phyloP scores from a whole-genome alignment of 148 eudicot genomes.

The Cornus florida region DNA sequence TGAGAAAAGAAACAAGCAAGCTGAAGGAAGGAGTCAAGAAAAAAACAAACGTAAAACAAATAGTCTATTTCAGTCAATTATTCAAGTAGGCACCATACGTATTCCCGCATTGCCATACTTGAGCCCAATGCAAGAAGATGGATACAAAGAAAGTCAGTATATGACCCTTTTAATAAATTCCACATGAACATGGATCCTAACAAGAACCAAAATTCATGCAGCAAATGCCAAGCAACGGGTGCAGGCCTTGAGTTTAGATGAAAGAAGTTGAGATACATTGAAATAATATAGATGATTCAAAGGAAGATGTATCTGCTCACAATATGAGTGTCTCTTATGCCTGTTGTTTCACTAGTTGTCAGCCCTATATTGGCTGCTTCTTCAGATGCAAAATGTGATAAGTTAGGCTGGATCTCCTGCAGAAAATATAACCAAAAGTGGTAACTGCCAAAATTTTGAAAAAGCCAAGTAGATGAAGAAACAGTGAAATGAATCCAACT shows the following conservation, averaged over 20 bases:
- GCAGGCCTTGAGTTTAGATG: background rate
- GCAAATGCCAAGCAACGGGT: background rate
- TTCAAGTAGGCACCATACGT: background rate
- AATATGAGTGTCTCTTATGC: constrained; percentile 7
- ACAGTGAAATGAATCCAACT: too few species aligned
- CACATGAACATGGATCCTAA: background rate
- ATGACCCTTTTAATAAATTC: background rate
- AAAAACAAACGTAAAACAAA: background rate
- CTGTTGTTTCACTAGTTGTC: constrained; percentile 19
- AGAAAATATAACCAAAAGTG: constrained; percentile 6
- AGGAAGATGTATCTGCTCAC: background rate
- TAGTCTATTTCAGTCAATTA: background rate
- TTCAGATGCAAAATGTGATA: constrained; percentile 25
- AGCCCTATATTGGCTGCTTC: constrained; percentile 23
- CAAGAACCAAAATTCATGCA: background rate
- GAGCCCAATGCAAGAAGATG: background rate
- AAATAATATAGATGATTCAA: background rate
- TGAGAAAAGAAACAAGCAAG: background rate
- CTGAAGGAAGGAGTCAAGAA: background rate
- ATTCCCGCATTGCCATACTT: background rate
- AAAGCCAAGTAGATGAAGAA: background rate
- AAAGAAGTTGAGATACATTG: background rate
- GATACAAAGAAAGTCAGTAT: background rate
- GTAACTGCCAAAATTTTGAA: background rate
- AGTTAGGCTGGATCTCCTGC: constrained; percentile 26